Evolutionary conservation across 2,329 filamentous ascomycete species (phyloP).

Genomic region (Venturia oleaginea): DNA sequence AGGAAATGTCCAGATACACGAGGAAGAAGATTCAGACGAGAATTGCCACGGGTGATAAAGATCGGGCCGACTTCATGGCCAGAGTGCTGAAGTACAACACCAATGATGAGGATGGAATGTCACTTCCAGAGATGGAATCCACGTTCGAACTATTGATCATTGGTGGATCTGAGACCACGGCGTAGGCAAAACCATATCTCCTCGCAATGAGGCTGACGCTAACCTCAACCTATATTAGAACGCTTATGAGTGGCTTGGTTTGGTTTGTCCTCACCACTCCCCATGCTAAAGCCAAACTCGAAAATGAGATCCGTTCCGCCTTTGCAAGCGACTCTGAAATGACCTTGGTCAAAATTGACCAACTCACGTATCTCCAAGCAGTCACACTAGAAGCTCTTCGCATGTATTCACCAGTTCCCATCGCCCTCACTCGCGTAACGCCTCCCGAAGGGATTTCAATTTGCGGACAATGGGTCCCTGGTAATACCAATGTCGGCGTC

Average conservation of each 20-base stretch:
- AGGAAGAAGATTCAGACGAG: background rate
- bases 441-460: slow-evolving; percentile 29
- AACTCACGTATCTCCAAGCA: slow-evolving; percentile 34
- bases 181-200: slow-evolving; percentile 15
- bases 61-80: slow-evolving; percentile 31
- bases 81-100: slow-evolving; percentile 28
- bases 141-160: slow-evolving; percentile 31
- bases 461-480: slow-evolving; percentile 29
- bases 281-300: background rate
- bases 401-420: slow-evolving; percentile 37
- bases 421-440: slow-evolving; percentile 29
- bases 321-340: slow-evolving; percentile 9
- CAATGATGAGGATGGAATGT: slow-evolving; percentile 23
- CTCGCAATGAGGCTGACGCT: background rate
- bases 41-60: slow-evolving; percentile 9
- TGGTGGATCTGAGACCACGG: slow-evolving; percentile 39
- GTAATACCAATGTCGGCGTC: slow-evolving; percentile 9
- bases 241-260: slow-evolving; percentile 20
- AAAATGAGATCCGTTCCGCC: slow-evolving; percentile 4
- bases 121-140: slow-evolving; percentile 29
- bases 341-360: slow-evolving; percentile 4
- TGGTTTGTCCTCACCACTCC: background rate
- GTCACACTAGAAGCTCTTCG: slow-evolving; percentile 38
- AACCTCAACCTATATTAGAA: background rate
- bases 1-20: background rate